phyloP scores from a whole-genome alignment of 148 eudicot genomes.

The Silene conica region DNA sequence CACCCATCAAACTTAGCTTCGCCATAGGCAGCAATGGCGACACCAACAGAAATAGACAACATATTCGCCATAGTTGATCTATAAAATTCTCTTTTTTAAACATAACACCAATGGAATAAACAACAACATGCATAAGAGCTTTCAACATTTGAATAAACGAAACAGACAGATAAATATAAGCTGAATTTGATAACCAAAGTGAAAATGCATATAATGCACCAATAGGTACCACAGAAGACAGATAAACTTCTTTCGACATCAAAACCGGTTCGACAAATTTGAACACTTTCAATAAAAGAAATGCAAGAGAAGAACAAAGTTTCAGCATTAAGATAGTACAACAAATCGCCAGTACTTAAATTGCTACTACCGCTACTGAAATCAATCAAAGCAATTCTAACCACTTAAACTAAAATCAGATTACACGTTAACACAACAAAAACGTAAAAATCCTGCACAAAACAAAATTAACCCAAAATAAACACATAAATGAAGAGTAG shows the following conservation, averaged over 20 bases:
- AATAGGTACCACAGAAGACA: slow-evolving; percentile 56
- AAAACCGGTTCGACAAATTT: slow-evolving; percentile 51
- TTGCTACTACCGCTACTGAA: no score
- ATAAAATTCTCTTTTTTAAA: slow-evolving; percentile 51
- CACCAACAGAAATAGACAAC: slow-evolving; percentile 67
- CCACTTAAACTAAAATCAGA: no score
- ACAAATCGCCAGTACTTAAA: no score
- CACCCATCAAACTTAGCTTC: slow-evolving; percentile 60
- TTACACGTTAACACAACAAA: no score
- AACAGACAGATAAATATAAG: slow-evolving; percentile 59
- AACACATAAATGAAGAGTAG: no score
- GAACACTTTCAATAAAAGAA: slow-evolving; percentile 36
- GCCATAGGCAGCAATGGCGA: slow-evolving; percentile 69
- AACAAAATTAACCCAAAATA: no score
- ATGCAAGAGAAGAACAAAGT: slow-evolving; percentile 60
- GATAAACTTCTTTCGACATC: slow-evolving; percentile 50
- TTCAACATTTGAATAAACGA: slow-evolving; percentile 74
- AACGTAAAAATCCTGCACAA: no score
- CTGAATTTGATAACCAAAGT: slow-evolving; percentile 64
- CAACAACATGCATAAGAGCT: slow-evolving; percentile 72
- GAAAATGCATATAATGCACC: slow-evolving; percentile 54
- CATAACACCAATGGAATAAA: slow-evolving; percentile 54
- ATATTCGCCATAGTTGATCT: slow-evolving; percentile 48
- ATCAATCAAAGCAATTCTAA: no score
- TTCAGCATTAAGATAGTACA: no score